Evolutionary conservation across 768 basidiomycete species (phyloP), one percentile per base, ranked within the genome.

Genomic region (Cystobasidium ongulense): DNA sequence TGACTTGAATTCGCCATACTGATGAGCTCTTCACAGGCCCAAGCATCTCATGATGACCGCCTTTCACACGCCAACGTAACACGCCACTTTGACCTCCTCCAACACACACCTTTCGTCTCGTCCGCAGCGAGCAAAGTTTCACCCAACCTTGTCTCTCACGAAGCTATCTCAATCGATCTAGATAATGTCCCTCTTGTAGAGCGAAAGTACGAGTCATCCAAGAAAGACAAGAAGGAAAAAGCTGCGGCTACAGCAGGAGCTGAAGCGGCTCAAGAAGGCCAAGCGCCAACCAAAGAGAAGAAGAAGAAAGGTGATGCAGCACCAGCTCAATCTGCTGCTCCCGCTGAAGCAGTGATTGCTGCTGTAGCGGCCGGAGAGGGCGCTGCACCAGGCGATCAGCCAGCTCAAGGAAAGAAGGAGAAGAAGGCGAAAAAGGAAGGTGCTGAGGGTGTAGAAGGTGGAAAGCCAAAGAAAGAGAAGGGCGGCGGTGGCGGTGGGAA

Each of bases 21-120:
- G 67, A 66, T 72, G 27, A 21, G 0, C 17, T 18, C 10, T 33
- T 27, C 31, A 38, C 80, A 95, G 89, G 86, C 89, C 10, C 86
- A 88, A 79, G 83, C 89, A 21, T 85, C 87, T 77, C 84, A 89
- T 3, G 76, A 85, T n/a, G 86, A 90, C 79, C 89, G 90, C 83
- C 88, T 90, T 80, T 82, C 88, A 21, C 86, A 87, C 68, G 92
- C 95, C 4, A 85, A 90, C 25, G 81, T 98, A 43, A 90, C 90
- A 50, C 90, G 96, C 54, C 97, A 95, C 84, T 95, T 98, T 80
- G 90, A 94, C 82, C 92, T 97, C 82, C 86, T 99, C 73, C 95
- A 98, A 82, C 85, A 86, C 57, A 84, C 84, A 25, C 84, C 88
- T 5, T 81, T 85, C 18, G 87, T 96, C 46, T 84, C 86, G 29